Base-by-base conservation (phyloP, 768 basidiomycete genomes). In the Hypsizygus marmoreus region DNA sequence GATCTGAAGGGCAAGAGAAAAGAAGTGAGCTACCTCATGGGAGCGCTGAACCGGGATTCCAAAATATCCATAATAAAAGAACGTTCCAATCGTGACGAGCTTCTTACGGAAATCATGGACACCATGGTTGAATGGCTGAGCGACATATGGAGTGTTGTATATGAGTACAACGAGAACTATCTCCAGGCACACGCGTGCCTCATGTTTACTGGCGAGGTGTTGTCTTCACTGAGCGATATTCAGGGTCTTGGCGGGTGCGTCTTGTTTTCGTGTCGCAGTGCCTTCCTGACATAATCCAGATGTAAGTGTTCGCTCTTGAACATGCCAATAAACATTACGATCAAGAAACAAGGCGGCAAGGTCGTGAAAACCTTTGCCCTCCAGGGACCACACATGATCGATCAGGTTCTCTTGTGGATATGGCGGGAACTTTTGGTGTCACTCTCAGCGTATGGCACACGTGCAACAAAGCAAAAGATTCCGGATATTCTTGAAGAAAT, bases 351-450 rank as follows among this genome's bases (percentile, higher is more conserved):
- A 9, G 46, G 51, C 12, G 74, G 75, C 11, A 73, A 70, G 26
- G 31, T 67, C 17, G 57, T 83, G 54, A 82, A 77, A 52, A 64
- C 69, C 0, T 82, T 84, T 43, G 57, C 61, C 16, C 58, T 84
- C 16, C 60, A 61, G 3, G 82, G 82, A 3, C 74, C 74, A 1
- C 69, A 73, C 23, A 68, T 69, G 17, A 64, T 83, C 14, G 68
- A 75, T 20, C 65, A 62, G 11, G 67, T 76, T 30, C 47, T 79
- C 5, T 61, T 84, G 13, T 86, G 82, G 81, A 76, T 86, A 41
- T 86, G 84, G 84, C 73, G 84, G 5, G 86, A 87, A 49, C 68
- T 86, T 14, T 79, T 86, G 49, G 58, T 87, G 7, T 76, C 74
- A 19, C 64, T 86, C 60, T 71, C 80, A 6, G 72, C 74, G 0